Evolutionary conservation across 2,329 filamentous ascomycete genomes (phyloP), one percentile per base, ranked within the genome.

Genomic region (Xylaria sp.): DNA sequence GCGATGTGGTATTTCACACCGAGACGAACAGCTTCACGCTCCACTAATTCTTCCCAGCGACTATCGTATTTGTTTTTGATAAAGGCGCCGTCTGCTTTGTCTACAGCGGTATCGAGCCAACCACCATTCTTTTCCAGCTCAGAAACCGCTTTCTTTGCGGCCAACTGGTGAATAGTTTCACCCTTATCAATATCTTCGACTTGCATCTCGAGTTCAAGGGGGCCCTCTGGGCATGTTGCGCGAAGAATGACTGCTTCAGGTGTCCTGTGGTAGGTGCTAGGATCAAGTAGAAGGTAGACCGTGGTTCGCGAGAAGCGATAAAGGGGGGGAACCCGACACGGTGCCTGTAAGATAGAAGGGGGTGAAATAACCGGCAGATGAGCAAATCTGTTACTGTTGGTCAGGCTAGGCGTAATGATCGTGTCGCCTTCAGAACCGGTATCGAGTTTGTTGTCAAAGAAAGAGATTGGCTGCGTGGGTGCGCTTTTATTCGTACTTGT

Each of bases 121-220:
- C 68, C 65, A 9, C 58, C 50, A 38, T 36, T 49, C n/a, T 66
- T 66, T 33, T 70, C 68, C 1, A 70, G 44, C 22, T 70, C 68
- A 4, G 58, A 60, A 2, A 70, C 33, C 1, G 68, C 63, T 44
- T 54, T 68, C 36, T 53, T 66, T 10, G 66, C 59, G 2, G 66
- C 68, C 13, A 70, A 60, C 44, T 70, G 68, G 50, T 70, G 66
- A 51, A 70, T 64, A 3, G 60, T 70, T 39, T 70, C 51, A 6
- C 68, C 57, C 11, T 55, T 56, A 22, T 63, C 68, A 29, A 68
- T 47, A 44, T 68, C 66, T 39, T 70, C 60, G 13, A 68, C 51
- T 47, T 64, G 36, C 2, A 68, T 64, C 51, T 68, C 63, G 11
- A 70, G 58, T 20, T 66, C 63, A 53, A 70, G 47, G 6, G 65